These are phyloP conservation scores for Isabelozyma heimii DNA, from an alignment of 805 yeast genomes.

Conservation along the genomic window DNA sequence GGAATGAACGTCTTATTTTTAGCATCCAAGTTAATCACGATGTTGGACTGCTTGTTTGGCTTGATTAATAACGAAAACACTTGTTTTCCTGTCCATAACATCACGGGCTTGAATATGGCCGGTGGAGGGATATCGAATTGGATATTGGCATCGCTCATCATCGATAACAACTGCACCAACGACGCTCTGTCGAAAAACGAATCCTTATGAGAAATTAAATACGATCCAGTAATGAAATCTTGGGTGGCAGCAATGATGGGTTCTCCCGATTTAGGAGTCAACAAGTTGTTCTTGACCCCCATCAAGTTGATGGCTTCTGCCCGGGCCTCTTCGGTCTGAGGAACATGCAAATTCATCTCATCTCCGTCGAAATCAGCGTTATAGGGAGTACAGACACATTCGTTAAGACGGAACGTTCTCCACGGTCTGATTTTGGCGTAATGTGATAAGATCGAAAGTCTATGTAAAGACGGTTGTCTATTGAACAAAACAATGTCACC, in stretches of 20 bases:
- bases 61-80: conserved; percentile 82
- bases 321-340: conserved; percentile 98
- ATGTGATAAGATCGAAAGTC: conserved; percentile 91
- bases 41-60: conserved; percentile 76
- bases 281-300: conserved; percentile 94
- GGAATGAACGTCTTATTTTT: conserved; percentile 87
- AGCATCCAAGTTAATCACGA: conserved; percentile 88
- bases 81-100: conserved; percentile 97
- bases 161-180: conserved; percentile 75
- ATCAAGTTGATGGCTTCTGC: conserved; percentile 97
- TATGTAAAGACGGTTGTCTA: conserved; percentile 96
- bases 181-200: conserved; percentile 87
- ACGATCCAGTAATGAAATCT: conserved; percentile 97
- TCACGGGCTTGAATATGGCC: conserved; percentile 82
- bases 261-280: conserved; percentile 97
- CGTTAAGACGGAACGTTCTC: conserved; percentile 95
- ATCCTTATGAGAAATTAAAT: conserved; percentile 88
- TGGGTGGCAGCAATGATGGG: conserved; percentile 99
- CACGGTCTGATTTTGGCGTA: conserved; percentile 96
- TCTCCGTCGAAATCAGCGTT: conserved; percentile 99
- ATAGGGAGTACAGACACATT: conserved; percentile 98
- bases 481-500: conserved; percentile 95
- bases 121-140: conserved; percentile 97
- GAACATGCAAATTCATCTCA: conserved; percentile 98
- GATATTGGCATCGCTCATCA: conserved; percentile 91